Evolutionary conservation across 23 red algal genomes (phyloP).

Genomic region (Gracilariopsis chorda): DNA sequence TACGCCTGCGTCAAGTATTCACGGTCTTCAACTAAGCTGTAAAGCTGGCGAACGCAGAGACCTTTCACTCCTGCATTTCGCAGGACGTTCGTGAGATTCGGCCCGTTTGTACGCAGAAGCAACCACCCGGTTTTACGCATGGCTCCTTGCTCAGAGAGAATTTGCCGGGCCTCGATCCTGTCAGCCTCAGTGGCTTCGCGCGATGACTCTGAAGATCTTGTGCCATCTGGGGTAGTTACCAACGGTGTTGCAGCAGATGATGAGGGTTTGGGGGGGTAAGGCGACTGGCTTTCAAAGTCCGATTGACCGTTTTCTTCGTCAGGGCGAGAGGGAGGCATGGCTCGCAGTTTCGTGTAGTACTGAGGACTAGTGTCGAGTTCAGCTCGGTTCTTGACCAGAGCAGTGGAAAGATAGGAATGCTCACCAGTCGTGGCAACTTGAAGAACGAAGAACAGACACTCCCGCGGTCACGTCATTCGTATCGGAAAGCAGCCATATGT

Average conservation of each 20-base stretch:
- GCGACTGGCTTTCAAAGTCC: constrained; percentile 5
- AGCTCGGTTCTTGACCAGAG: neutral
- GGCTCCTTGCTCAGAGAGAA: neutral
- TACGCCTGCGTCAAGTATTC: constrained; percentile 3
- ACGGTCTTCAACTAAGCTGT: constrained; percentile 14
- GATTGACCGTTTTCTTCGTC: constrained; percentile 14
- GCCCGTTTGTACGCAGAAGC: constrained; percentile 7
- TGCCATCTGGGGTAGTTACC: neutral
- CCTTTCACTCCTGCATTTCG: constrained; percentile 25
- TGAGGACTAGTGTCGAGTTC: neutral
- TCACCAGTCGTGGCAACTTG: too few species aligned
- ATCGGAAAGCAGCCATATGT: too few species aligned
- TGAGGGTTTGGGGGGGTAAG: constrained; percentile 8
- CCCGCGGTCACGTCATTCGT: too few species aligned
- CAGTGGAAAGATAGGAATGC: neutral
- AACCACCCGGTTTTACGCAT: constrained; percentile 54
- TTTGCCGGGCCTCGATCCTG: neutral
- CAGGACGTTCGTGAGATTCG: constrained; percentile 31
- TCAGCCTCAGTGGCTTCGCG: neutral
- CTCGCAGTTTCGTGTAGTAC: neutral
- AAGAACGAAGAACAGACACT: too few species aligned
- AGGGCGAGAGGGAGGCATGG: constrained; percentile 7
- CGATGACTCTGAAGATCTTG: neutral
- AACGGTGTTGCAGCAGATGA: constrained; percentile 11
- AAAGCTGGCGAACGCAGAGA: constrained; percentile 39